Evolutionary conservation across 2,329 filamentous ascomycete genomes (phyloP), one percentile per base, ranked within the genome.

Genomic region (Ceratocystis lukuohia): DNA sequence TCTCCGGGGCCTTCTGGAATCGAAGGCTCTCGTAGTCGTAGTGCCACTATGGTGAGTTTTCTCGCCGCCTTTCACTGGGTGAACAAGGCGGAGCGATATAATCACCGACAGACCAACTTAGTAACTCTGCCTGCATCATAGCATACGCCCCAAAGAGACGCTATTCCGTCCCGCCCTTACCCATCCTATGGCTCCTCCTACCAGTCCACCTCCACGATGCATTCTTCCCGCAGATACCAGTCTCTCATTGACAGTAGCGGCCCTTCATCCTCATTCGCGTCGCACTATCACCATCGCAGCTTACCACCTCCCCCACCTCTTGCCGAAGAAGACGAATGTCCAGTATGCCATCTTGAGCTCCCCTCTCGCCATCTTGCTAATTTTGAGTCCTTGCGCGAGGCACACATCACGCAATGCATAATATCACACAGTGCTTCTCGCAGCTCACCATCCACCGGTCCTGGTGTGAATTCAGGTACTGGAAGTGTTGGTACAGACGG

Each of bases 261-360:
- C 8, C 70, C 71, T 5, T 70, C 75, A 2, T 75, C 74, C 2
- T 71, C 71, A 17, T 73, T 73, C 12, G 70, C 73, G 6, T 71
- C 73, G 45, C 33, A 63, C 37, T 48, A 62, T n/a, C 71, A 74
- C 20, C 77, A 74, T 48, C 77, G 75, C 28, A 76, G 74, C 33
- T 71, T 75, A 46, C 77, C 76, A 0, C 77, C 76, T 3, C 78
- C 78, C 10, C 79, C 77, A 1, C 82, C 81, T 66, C 79, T 82
- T 71, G 78, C 80, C 5, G 89, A 92, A 73, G 88, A 91, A 72
- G 88, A 92, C 72, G 87, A 90, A 71, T 93, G 89, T 69, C 88
- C 88, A 0, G 82, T 92, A 57, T 93, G 89, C 71, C 88, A 89
- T 71, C 76, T 79, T 46, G 87, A 91, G 74, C 79, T 91, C 2